Evolutionary conservation across 192 early-diverging fungal genomes (phyloP).

Genomic region (Coemansia interrupta): DNA sequence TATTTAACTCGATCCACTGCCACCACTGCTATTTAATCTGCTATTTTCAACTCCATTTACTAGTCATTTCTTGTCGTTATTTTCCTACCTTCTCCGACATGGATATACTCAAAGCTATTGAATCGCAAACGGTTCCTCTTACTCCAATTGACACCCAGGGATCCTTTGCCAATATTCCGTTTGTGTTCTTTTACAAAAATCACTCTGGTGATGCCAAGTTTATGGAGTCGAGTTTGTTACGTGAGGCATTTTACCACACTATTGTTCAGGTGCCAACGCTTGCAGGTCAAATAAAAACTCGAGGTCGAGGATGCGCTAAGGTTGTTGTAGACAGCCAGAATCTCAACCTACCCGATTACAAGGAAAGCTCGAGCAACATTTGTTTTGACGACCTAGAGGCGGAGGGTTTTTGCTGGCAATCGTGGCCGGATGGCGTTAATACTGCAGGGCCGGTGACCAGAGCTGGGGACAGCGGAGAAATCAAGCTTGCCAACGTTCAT

Average conservation of each 20-base stretch:
- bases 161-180: conserved; percentile 48
- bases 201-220: conserved; percentile 11
- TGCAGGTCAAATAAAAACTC: conserved; percentile 17
- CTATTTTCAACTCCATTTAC: neutral
- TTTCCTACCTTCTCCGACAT: neutral
- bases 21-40: neutral
- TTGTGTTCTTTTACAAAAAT: conserved; percentile 48
- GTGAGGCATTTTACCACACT: conserved; percentile 29
- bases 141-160: conserved; percentile 36
- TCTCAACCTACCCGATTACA: conserved; percentile 40
- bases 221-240: conserved; percentile 24
- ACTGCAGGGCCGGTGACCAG: conserved; percentile 33
- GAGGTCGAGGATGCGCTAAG: conserved; percentile 25
- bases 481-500: conserved; percentile 46
- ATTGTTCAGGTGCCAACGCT: conserved; percentile 28
- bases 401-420: conserved; percentile 23
- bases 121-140: conserved; percentile 31
- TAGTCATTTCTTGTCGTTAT: neutral
- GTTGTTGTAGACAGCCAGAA: conserved; percentile 30
- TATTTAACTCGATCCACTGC: neutral
- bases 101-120: conserved; percentile 10
- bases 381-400: conserved; percentile 26
- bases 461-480: conserved; percentile 20
- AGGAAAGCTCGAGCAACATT: conserved; percentile 21
- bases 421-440: conserved; percentile 39